Conservation (phyloP, 768 basidiomycete species). For the Suillus subaureus region DNA sequence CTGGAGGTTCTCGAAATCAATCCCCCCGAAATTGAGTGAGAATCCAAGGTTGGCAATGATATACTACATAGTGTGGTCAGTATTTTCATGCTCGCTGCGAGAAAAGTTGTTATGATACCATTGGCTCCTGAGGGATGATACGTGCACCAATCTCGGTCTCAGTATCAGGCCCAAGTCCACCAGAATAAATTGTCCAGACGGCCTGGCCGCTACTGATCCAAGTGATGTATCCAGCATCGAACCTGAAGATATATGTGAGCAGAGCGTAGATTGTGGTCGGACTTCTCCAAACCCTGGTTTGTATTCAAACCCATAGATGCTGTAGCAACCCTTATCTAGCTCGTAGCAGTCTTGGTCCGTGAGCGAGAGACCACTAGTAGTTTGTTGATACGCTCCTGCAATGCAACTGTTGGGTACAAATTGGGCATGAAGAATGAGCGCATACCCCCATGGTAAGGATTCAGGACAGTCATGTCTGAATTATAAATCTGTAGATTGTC, state of each 20-base stretch:
- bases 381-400: constrained; percentile 40
- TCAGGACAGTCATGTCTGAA: constrained; percentile 36
- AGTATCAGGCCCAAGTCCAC: constrained; percentile 52
- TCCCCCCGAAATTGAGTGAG: constrained; percentile 65
- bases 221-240: constrained; percentile 60
- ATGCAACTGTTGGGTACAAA: neutral
- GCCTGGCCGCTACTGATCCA: constrained; percentile 63
- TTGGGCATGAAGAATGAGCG: constrained; percentile 30
- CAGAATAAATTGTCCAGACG: constrained; percentile 58
- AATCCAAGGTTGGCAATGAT: constrained; percentile 74
- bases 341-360: constrained; percentile 50
- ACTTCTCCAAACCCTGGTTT: constrained; percentile 34
- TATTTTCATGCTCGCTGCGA: neutral
- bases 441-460: constrained; percentile 47
- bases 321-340: constrained; percentile 41
- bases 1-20: constrained; percentile 57
- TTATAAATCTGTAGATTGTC: constrained; percentile 40
- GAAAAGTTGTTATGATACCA: constrained; percentile 43
- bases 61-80: constrained; percentile 43
- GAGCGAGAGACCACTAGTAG: constrained; percentile 36
- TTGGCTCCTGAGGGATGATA: constrained; percentile 70
- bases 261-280: too few species aligned
- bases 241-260: constrained; percentile 31
- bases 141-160: constrained; percentile 55
- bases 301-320: constrained; percentile 59